phyloP scores from a whole-genome alignment of 2,329 filamentous ascomycete species.

The Monosporascus sp. region DNA sequence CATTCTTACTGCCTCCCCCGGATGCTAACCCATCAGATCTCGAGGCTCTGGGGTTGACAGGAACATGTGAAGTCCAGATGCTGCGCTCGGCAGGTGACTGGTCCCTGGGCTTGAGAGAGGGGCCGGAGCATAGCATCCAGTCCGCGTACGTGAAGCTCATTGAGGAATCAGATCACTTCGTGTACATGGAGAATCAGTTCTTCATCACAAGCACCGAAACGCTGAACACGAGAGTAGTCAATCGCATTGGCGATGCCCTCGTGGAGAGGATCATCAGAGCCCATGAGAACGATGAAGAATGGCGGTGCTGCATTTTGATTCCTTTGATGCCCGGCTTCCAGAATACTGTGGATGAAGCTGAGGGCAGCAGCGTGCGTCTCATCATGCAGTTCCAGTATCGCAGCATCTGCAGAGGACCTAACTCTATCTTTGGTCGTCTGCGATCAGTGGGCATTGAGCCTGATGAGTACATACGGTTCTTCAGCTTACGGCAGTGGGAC shows the following conservation, averaged over 20 bases:
- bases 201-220: slow-evolving; percentile 92
- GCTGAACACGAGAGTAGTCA: slow-evolving; percentile 80
- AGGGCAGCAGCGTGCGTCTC: slow-evolving; percentile 87
- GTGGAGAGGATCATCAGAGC: slow-evolving; percentile 88
- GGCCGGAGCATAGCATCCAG: slow-evolving; percentile 91
- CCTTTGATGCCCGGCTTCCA: slow-evolving; percentile 98
- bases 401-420: slow-evolving; percentile 88
- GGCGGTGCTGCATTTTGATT: slow-evolving; percentile 85
- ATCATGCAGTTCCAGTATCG: slow-evolving; percentile 97
- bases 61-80: slow-evolving; percentile 95
- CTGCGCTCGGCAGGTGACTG: slow-evolving; percentile 83
- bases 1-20: slow-evolving; percentile 86
- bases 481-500: slow-evolving; percentile 86
- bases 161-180: slow-evolving; percentile 89
- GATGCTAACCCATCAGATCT: slow-evolving; percentile 85
- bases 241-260: slow-evolving; percentile 88
- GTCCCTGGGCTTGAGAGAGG: slow-evolving; percentile 78
- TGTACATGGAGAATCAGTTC: slow-evolving; percentile 99
- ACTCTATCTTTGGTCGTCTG: slow-evolving; percentile 85
- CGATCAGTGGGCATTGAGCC: slow-evolving; percentile 78
- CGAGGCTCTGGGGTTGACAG: slow-evolving; percentile 79
- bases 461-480: slow-evolving; percentile 94
- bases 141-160: slow-evolving; percentile 94
- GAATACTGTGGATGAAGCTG: slow-evolving; percentile 89
- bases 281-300: slow-evolving; percentile 76